Evolutionary conservation across 1,139 yeast genomes (phyloP).

Genomic region (Hemisphaericaspora lyxosophila): DNA sequence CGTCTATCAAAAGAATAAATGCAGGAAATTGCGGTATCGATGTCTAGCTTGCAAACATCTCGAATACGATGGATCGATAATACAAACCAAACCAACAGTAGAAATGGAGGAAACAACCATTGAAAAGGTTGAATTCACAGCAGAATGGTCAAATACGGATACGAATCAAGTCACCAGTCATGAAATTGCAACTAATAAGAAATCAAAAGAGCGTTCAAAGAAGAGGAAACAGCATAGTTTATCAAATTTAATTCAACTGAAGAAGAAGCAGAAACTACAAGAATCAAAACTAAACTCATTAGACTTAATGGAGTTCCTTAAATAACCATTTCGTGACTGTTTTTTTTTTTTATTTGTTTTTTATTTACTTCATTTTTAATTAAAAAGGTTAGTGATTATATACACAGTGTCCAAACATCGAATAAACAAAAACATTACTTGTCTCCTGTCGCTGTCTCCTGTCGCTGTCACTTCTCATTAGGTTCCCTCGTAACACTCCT

Average conservation of each 20-base stretch:
- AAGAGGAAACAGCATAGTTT: slow-evolving; percentile 35
- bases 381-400: too few relatives aligned
- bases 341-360: too few relatives aligned
- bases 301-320: slow-evolving; percentile 52
- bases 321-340: too few relatives aligned
- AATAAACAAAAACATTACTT: too few relatives aligned
- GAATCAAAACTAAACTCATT: slow-evolving; percentile 30
- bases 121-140: slow-evolving; percentile 8
- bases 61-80: slow-evolving; percentile 9
- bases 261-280: slow-evolving; percentile 37
- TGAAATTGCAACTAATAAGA: slow-evolving; percentile 5
- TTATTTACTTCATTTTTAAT: too few relatives aligned
- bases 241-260: slow-evolving; percentile 40
- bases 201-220: slow-evolving; percentile 27
- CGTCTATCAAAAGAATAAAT: neutral
- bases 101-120: slow-evolving; percentile 2
- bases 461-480: slow-evolving; percentile 3
- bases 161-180: slow-evolving; percentile 6
- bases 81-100: slow-evolving; percentile 1
- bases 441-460: too few relatives aligned
- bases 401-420: too few relatives aligned
- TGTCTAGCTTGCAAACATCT: slow-evolving; percentile 9
- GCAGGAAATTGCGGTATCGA: slow-evolving; percentile 7
- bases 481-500: slow-evolving; percentile 12
- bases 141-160: slow-evolving; percentile 10